Percentiles rank a stretch among this genome's conserved stretches.
These are phyloP conservation scores for Erythrobasidium hasegawianum DNA, from an alignment of 1,284 basidiomycete species.

Conservation along the genomic window DNA sequence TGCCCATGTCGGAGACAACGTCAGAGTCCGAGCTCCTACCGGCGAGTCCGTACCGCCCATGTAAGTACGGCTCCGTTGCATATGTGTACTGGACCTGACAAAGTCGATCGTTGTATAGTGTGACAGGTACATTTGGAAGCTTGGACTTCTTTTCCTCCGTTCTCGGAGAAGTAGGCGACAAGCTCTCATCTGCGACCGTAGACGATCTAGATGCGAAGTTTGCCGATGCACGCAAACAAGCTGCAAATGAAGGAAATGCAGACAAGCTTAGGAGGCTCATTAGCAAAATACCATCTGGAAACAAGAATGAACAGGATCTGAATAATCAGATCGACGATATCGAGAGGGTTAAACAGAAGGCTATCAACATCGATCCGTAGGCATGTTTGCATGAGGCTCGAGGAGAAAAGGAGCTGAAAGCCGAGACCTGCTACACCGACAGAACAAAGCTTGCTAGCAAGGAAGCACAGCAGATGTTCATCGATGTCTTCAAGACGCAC, in stretches of 20 bases:
- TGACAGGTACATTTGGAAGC: constrained; percentile 34
- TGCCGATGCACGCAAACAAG: constrained; percentile 18
- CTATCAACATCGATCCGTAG: constrained; percentile 21
- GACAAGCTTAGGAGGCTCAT: constrained; percentile 8
- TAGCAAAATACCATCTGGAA: constrained; percentile 16
- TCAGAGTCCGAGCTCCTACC: constrained; percentile 69
- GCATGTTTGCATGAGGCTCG: no score
- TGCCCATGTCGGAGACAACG: constrained; percentile 80
- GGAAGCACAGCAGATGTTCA: constrained; percentile 31
- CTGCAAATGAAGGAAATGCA: background rate
- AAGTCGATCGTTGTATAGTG: constrained; percentile 46
- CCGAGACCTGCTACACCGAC: no score
- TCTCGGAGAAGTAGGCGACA: constrained; percentile 34
- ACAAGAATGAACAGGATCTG: constrained; percentile 2
- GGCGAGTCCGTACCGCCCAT: constrained; percentile 70
- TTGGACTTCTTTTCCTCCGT: constrained; percentile 33
- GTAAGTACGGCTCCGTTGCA: constrained; percentile 4
- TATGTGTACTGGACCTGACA: background rate
- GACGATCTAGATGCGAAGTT: constrained; percentile 26
- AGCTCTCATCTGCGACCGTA: constrained; percentile 28
- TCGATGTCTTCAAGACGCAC: constrained; percentile 23
- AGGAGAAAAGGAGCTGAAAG: no score
- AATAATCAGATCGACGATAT: constrained; percentile 18
- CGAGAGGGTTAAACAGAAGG: constrained; percentile 20
- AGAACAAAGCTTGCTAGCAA: constrained; percentile 17